Evolutionary conservation across 1,139 yeast genomes (phyloP).

Genomic region (Taphrina confusa): DNA sequence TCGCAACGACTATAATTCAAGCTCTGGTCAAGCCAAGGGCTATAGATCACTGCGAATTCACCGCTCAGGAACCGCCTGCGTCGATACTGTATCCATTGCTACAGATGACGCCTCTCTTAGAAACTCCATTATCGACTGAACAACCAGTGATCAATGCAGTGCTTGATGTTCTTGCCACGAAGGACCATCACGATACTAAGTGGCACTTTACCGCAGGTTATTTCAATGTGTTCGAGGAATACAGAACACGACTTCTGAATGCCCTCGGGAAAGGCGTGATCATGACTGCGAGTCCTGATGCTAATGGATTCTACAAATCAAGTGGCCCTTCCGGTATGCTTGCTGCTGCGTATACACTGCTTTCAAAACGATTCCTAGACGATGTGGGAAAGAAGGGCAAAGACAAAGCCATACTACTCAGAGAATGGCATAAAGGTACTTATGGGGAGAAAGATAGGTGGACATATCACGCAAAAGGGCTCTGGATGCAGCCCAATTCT

Average conservation of each 20-base stretch:
- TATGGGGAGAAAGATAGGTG: constrained; percentile 84
- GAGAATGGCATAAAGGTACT: constrained; percentile 85
- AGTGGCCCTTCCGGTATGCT: constrained; percentile 77
- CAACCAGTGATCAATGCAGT: constrained; percentile 54
- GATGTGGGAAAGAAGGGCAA: constrained; percentile 52
- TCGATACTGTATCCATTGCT: constrained; percentile 82
- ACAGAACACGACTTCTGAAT: constrained; percentile 60
- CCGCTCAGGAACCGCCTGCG: constrained; percentile 21
- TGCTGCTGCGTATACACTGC: constrained; percentile 82
- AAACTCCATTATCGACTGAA: constrained; percentile 68
- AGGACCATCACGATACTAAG: constrained; percentile 59
- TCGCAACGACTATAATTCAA: constrained; percentile 59
- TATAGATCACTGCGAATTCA: constrained; percentile 36
- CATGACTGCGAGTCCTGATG: constrained; percentile 60
- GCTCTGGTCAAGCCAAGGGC: constrained; percentile 49
- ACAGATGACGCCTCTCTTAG: constrained; percentile 80
- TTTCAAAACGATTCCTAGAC: constrained; percentile 69
- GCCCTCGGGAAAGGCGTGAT: constrained; percentile 68
- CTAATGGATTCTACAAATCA: constrained; percentile 88
- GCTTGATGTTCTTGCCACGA: constrained; percentile 51
- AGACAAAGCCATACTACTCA: constrained; percentile 57
- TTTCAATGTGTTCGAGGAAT: constrained; percentile 83
- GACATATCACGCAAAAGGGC: constrained; percentile 99
- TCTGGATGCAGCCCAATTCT: constrained; percentile 62
- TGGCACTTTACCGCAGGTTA: constrained; percentile 98